Conservation (phyloP, 179 eudicot species). For the Silene vulgaris region DNA sequence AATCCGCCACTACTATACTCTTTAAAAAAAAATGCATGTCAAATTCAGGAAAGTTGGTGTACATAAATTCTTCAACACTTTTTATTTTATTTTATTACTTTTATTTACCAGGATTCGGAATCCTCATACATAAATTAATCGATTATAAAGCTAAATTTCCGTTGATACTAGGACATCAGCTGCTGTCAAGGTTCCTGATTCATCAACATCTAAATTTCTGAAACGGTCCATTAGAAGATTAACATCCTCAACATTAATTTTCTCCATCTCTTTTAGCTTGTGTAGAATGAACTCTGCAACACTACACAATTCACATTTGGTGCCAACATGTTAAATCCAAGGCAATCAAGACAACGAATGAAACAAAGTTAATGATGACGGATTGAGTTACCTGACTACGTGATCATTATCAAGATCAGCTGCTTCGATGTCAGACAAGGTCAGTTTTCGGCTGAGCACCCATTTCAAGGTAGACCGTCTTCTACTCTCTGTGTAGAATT, state of each 20-base stretch:
- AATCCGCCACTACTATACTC: slow-evolving; percentile 32
- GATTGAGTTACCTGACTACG: slow-evolving; percentile 47
- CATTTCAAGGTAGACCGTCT: slow-evolving; percentile 41
- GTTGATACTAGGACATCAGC: slow-evolving; percentile 30
- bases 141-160: background rate
- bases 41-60: too few relatives aligned
- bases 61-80: too few relatives aligned
- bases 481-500: slow-evolving; percentile 57
- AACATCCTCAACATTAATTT: slow-evolving; percentile 53
- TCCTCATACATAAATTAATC: too few relatives aligned
- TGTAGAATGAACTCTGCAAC: slow-evolving; percentile 58
- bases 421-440: slow-evolving; percentile 57
- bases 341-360: background rate
- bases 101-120: too few relatives aligned
- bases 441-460: slow-evolving; percentile 57
- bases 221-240: slow-evolving; percentile 46
- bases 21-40: too few relatives aligned
- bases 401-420: slow-evolving; percentile 76
- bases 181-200: slow-evolving; percentile 58
- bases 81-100: background rate
- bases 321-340: background rate
- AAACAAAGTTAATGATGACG: background rate
- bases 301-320: slow-evolving; percentile 28
- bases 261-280: slow-evolving; percentile 75
- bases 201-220: slow-evolving; percentile 49